Conservation (phyloP, 345 rosid species). For the Raphanus sativus region DNA sequence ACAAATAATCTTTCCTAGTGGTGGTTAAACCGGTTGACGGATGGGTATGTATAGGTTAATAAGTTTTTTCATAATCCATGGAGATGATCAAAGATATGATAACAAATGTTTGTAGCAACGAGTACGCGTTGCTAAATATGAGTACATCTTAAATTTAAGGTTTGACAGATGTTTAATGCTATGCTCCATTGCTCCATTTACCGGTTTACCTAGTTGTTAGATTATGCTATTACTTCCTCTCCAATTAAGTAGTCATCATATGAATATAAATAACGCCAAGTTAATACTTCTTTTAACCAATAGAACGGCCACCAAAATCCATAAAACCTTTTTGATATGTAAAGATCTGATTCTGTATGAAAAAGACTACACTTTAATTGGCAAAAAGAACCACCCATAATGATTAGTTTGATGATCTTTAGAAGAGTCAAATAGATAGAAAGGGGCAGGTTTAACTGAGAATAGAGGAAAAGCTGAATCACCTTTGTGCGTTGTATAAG, state of each 20-base stretch:
- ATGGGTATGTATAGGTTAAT: neutral
- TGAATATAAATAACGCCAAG: neutral
- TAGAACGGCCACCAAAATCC: neutral
- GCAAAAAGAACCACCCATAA: neutral
- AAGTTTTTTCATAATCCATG: neutral
- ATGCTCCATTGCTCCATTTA: neutral
- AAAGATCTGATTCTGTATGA: neutral
- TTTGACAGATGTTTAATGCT: constrained; percentile 2
- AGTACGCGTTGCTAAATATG: neutral
- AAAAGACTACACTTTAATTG: neutral
- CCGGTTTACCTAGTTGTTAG: neutral
- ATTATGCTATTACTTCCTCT: too few species aligned
- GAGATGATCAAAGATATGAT: neutral
- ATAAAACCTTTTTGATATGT: neutral
- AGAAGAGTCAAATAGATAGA: constrained; percentile 16
- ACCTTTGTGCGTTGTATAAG: constrained; percentile 37
- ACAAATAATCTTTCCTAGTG: neutral
- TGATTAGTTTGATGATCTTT: constrained; percentile 6
- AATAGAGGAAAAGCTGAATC: neutral
- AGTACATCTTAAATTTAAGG: neutral
- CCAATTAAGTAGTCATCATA: too few species aligned
- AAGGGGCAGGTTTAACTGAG: constrained; percentile 24
- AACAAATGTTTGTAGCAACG: neutral
- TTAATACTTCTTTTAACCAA: neutral
- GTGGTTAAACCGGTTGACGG: neutral